Base-by-base conservation (phyloP, 2,329 filamentous ascomycete genomes). In the Calonectria naviculata region DNA sequence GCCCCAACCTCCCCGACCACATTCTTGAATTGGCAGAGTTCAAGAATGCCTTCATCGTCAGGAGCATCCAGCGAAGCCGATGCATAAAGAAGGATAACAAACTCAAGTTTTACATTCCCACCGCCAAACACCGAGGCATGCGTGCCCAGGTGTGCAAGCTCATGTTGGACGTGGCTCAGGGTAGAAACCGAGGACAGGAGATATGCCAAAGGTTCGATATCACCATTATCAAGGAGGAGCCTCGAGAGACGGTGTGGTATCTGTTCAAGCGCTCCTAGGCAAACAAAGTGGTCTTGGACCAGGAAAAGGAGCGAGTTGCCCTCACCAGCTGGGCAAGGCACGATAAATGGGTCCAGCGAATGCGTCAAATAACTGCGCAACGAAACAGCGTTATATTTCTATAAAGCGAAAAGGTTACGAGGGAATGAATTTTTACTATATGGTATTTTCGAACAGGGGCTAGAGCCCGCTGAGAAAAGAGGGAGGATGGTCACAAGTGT, bases 11-110 rank as follows among this genome's bases (percentile, higher is more conserved):
- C n/a, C 72, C 74, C 1, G 36, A 61, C 29, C 75, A 77, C 29
- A 44, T 67, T 7, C 36, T 78, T 2, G 21, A 56, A 28, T 77
- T 74, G 68, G 65, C 44, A 8, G 61, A 75, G 38, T 9, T 42
- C 26, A 61, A 71, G 26, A n/a, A 21, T 3, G 67, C 49, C 56
- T 36, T 77, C 19, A 21, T 62, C 9, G 36, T 77, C 28, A 70
- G 31, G 52, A 75, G 75, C 67, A 47, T 47, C 28, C 72, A 74
- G 34, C 42, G 62, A 29, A 31, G 44, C 46, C n/a, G 46, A 19
- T 34, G 46, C 21, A 36, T 44, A 5, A 63, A 46, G 13, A n/a
- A 15, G 5, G 15, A 7, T 2, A 21, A 46, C 66, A 63, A 54
- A 7, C n/a, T 63, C n/a, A 60, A 34, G 9, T 26, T 64, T 6